Conservation (phyloP, 306 rosid species). For the Prunus mongolica region DNA sequence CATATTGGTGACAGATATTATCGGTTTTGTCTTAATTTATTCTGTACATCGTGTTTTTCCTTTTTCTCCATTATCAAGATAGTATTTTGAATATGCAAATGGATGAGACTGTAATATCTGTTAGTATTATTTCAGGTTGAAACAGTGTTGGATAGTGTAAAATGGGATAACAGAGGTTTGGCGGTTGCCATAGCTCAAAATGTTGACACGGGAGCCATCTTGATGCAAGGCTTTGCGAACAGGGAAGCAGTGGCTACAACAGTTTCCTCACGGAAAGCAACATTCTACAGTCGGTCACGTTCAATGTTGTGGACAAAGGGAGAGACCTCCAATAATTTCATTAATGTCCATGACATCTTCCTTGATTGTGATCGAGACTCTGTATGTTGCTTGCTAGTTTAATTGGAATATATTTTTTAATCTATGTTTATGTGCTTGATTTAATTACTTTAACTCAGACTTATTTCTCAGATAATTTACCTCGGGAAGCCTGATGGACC, state of each 20-base stretch:
- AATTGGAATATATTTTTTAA: background rate
- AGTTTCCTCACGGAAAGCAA: constrained; percentile 64
- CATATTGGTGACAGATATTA: no score
- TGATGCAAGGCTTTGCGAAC: constrained; percentile 94
- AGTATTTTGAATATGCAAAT: background rate
- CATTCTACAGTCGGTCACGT: constrained; percentile 85
- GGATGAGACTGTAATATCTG: background rate
- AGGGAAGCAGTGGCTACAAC: constrained; percentile 63
- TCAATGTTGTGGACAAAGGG: constrained; percentile 88
- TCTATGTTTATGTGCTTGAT: background rate
- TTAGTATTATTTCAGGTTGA: constrained; percentile 48
- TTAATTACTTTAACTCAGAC: constrained; percentile 6
- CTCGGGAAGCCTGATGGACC: constrained; percentile 95
- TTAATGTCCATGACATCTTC: constrained; percentile 69
- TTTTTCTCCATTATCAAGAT: background rate
- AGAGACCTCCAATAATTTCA: constrained; percentile 89
- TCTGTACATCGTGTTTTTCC: background rate
- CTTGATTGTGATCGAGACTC: constrained; percentile 90
- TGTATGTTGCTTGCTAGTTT: constrained; percentile 36
- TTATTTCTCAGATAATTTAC: constrained; percentile 70
- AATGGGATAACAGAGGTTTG: constrained; percentile 89
- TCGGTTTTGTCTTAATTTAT: background rate
- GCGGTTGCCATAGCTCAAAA: constrained; percentile 88
- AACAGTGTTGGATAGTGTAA: constrained; percentile 53
- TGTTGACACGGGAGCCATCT: constrained; percentile 85